phyloP scores from a whole-genome alignment of 805 yeast genomes.

The Candida hungchunana region DNA sequence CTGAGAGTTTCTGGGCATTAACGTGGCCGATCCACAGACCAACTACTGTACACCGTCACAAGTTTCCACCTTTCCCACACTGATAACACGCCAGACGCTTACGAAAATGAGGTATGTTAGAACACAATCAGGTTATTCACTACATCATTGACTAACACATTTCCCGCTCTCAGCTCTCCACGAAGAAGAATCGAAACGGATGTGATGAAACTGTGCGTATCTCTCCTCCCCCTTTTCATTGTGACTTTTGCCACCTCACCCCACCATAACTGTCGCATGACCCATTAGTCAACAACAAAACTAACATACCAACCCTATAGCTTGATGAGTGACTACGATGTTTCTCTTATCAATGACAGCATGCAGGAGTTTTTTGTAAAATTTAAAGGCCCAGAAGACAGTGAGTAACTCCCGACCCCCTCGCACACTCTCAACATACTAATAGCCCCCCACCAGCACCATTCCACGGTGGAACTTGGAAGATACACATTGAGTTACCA shows the following conservation, averaged over 20 bases:
- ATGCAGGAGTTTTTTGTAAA: slow-evolving; percentile 84
- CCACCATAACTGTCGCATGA: neutral
- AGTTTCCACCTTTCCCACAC: too few relatives aligned
- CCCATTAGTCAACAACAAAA: slow-evolving; percentile 1
- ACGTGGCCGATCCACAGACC: too few relatives aligned
- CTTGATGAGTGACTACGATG: slow-evolving; percentile 90
- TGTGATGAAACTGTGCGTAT: slow-evolving; percentile 82
- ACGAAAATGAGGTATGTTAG: slow-evolving; percentile 9
- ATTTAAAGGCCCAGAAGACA: slow-evolving; percentile 79
- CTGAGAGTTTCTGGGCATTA: too few relatives aligned
- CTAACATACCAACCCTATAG: slow-evolving; percentile 27
- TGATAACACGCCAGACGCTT: too few relatives aligned
- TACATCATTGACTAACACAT: neutral
- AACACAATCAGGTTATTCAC: neutral
- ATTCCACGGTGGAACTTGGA: slow-evolving; percentile 87
- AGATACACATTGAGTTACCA: slow-evolving; percentile 87
- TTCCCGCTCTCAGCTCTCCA: slow-evolving; percentile 20
- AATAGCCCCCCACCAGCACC: slow-evolving; percentile 48
- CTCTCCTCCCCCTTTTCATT: neutral
- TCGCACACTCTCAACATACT: too few relatives aligned
- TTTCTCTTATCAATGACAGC: slow-evolving; percentile 72
- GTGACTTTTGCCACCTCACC: neutral
- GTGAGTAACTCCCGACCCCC: too few relatives aligned
- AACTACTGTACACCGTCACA: too few relatives aligned
- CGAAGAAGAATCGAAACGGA: slow-evolving; percentile 76